Conservation (phyloP, 2,329 filamentous ascomycete genomes). For the Talaromyces sp. region DNA sequence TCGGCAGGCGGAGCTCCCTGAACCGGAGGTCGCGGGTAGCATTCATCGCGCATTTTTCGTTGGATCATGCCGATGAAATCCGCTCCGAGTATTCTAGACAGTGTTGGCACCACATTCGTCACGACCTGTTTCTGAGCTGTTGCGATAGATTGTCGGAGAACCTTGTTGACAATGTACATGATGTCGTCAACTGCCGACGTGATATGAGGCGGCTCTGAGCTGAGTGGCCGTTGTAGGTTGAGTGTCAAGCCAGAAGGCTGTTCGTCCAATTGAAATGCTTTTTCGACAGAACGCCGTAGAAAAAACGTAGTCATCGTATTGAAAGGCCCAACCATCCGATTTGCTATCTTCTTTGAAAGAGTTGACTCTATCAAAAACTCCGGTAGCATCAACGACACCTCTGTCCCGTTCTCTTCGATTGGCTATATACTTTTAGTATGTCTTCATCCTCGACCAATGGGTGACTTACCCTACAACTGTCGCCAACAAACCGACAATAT, state of each 20-base stretch:
- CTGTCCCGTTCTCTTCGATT: conserved; percentile 49
- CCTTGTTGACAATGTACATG: conserved; percentile 97
- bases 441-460: conserved; percentile 13
- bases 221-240: conserved; percentile 66
- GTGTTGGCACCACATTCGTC: conserved; percentile 69
- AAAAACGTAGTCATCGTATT: conserved; percentile 94
- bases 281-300: conserved; percentile 92
- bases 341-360: conserved; percentile 71
- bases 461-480: conserved; percentile 65
- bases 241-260: conserved; percentile 74
- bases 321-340: conserved; percentile 73
- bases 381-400: conserved; percentile 58
- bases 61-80: conserved; percentile 98
- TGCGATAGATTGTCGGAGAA: conserved; percentile 78
- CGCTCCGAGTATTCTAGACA: conserved; percentile 74
- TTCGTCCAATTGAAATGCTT: conserved; percentile 95
- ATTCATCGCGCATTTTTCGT: conserved; percentile 94
- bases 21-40: conserved; percentile 75
- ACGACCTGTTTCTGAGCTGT: conserved; percentile 80
- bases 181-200: conserved; percentile 95
- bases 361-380: conserved; percentile 74
- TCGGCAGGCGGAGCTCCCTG: conserved; percentile 83
- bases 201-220: conserved; percentile 80
- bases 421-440: conserved; percentile 41
- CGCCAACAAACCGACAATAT: conserved; percentile 82